Evolutionary conservation across 345 rosid species (phyloP).

Genomic region (Euclidium syriacum): DNA sequence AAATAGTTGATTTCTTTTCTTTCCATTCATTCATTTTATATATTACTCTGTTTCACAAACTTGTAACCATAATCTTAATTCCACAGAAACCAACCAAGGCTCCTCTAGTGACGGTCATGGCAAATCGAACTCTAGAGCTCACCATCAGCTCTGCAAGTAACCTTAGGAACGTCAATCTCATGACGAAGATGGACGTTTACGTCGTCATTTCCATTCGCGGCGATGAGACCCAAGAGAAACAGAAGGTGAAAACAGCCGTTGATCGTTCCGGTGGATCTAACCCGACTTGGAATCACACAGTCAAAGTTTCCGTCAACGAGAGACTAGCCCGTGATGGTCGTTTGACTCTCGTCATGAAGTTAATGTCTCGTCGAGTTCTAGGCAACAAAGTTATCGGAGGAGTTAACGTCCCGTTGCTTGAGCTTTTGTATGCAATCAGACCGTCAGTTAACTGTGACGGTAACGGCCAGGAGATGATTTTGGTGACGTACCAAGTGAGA

Average conservation of each 20-base stretch:
- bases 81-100: too few relatives aligned
- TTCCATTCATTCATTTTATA: not conserved
- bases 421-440: conserved; percentile 31
- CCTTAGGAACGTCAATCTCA: conserved; percentile 50
- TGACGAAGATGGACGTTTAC: conserved; percentile 70
- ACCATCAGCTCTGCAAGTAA: conserved; percentile 48
- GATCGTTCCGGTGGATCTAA: conserved; percentile 43
- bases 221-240: conserved; percentile 20
- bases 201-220: conserved; percentile 43
- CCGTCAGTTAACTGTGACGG: not conserved
- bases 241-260: conserved; percentile 36
- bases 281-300: conserved; percentile 58
- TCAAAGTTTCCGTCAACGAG: conserved; percentile 43
- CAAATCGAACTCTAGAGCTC: conserved; percentile 42
- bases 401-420: conserved; percentile 58
- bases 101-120: conserved; percentile 34
- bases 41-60: too few relatives aligned
- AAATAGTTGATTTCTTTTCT: not conserved
- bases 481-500: conserved; percentile 47
- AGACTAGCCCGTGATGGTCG: conserved; percentile 36
- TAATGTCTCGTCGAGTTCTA: conserved; percentile 41
- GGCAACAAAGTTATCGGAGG: conserved; percentile 57
- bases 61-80: too few relatives aligned
- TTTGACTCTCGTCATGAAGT: conserved; percentile 35
- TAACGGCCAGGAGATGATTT: conserved; percentile 19